Conservation (phyloP, 2,329 filamentous ascomycete genomes). For the Hirsutella minnesotensis region DNA sequence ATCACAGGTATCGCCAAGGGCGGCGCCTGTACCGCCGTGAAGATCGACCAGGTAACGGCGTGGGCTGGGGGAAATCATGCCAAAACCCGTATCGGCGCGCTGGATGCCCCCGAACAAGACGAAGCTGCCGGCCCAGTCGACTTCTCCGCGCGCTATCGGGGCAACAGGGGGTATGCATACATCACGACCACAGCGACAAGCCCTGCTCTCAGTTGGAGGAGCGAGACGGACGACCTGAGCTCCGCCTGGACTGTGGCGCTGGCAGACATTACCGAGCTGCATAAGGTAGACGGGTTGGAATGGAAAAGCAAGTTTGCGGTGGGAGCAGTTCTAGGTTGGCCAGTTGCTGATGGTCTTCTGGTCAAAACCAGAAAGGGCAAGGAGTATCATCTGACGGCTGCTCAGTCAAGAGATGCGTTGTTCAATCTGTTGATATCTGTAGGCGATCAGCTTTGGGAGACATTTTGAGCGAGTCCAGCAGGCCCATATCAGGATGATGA, state of each 20-base stretch:
- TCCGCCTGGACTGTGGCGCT: slow-evolving; percentile 60
- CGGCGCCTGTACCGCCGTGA: neutral
- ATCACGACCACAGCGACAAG: slow-evolving; percentile 54
- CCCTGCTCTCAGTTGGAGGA: slow-evolving; percentile 52
- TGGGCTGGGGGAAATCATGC: neutral
- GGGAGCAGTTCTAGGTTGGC: slow-evolving; percentile 61
- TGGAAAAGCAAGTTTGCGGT: slow-evolving; percentile 78
- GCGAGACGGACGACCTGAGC: slow-evolving; percentile 41
- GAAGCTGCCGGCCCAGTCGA: slow-evolving; percentile 51
- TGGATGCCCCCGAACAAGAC: neutral
- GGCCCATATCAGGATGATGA: too few relatives aligned
- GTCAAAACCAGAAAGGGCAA: neutral
- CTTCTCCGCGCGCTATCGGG: slow-evolving; percentile 59
- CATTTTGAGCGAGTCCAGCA: too few relatives aligned
- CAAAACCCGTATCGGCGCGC: neutral
- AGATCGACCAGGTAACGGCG: neutral
- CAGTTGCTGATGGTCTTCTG: slow-evolving; percentile 64
- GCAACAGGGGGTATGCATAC: slow-evolving; percentile 60
- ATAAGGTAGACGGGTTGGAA: slow-evolving; percentile 67
- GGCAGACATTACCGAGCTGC: slow-evolving; percentile 57
- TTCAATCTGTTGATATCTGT: slow-evolving; percentile 70
- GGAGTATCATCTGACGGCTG: slow-evolving; percentile 43
- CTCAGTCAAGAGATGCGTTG: slow-evolving; percentile 60
- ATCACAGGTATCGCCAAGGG: neutral
- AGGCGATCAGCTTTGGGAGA: slow-evolving; percentile 56